phyloP scores from a whole-genome alignment of 164 flowering plant genomes.

The Dillenia turbinata region DNA sequence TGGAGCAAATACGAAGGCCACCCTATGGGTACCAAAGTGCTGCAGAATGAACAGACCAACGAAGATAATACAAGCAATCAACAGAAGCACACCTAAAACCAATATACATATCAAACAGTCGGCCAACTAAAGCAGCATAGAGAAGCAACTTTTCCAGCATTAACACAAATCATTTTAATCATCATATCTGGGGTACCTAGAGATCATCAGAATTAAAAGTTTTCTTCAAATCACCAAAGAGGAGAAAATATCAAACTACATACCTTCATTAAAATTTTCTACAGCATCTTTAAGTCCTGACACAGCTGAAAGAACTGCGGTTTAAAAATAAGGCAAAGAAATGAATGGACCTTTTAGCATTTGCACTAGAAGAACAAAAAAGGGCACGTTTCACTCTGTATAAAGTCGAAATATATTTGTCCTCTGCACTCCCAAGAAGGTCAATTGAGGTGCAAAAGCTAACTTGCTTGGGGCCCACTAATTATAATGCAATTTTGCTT shows the following conservation, averaged over 20 bases:
- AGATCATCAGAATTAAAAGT: neutral
- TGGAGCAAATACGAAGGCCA: constrained; percentile 86
- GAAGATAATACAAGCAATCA: constrained; percentile 70
- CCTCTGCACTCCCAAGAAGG: too few species aligned
- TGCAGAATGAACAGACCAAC: constrained; percentile 88
- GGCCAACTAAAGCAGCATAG: neutral
- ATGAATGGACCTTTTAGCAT: neutral
- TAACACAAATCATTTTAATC: neutral
- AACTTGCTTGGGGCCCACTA: neutral
- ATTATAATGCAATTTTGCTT: neutral
- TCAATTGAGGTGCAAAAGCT: neutral
- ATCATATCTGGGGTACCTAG: neutral
- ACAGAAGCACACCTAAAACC: constrained; percentile 45
- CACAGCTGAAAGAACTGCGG: constrained; percentile 80
- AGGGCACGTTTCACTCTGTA: too few species aligned
- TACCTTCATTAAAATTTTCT: constrained; percentile 44
- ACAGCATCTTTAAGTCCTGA: constrained; percentile 66
- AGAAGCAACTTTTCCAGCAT: neutral
- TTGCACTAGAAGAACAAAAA: too few species aligned
- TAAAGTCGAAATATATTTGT: too few species aligned
- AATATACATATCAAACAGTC: neutral
- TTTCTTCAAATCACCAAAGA: neutral
- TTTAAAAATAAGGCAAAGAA: constrained; percentile 12
- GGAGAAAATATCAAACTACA: constrained; percentile 3
- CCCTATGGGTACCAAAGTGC: constrained; percentile 78